Base-by-base conservation (phyloP, 768 basidiomycete species). In the Amanita pallidorosea region DNA sequence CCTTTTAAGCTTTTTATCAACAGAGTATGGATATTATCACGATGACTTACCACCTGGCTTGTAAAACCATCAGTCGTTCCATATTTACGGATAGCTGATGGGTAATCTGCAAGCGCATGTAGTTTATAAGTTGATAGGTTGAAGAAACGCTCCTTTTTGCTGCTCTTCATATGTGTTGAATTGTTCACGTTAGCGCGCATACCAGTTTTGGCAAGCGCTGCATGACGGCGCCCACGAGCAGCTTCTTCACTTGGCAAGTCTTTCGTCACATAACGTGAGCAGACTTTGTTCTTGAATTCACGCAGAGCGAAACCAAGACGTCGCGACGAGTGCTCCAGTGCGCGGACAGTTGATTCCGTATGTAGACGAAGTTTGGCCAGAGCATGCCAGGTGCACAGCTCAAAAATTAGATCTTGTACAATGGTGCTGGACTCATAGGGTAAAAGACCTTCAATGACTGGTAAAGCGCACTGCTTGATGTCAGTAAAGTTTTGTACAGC, bases 401-500 rank as follows among this genome's bases (percentile, higher is more conserved):
- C 48, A 47, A 64, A 69, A 0, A 71, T 49, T 0, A 73, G 58
- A 3, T 57, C 54, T 5, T 59, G 53, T 0, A 70, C 33, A 7
- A 60, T 51, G 3, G n/a, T 2, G 23, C 70, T 58, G 9, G 70
- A 60, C 0, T 52, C 43, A 7, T 59, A 51, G 1, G 60, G 63
- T 0, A 75, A 52, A 0, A 75, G 60, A 4, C 65, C 69, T 6
- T 74, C 67, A 27, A 73, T 60, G 1, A 56, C 67, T 2, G 68
- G 64, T 8, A 65, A 58, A 1, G 56, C 46, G 45, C 67, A 70
- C 68, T 12, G 25, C 6, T 6, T 6, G 3, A 6, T 6, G 5
- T 25, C 25, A 25, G 5, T 25, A 25, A 25, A 25, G 25, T 25
- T 25, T 25, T 25, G 25, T 25, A 25, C 22, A 23, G 22, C 22